A percentile compares a stretch with the other conserved stretches of the same genome.
These are phyloP conservation scores for Tetrastigma voinierianum DNA, from an alignment of 164 flowering plant species.

Conservation along the genomic window DNA sequence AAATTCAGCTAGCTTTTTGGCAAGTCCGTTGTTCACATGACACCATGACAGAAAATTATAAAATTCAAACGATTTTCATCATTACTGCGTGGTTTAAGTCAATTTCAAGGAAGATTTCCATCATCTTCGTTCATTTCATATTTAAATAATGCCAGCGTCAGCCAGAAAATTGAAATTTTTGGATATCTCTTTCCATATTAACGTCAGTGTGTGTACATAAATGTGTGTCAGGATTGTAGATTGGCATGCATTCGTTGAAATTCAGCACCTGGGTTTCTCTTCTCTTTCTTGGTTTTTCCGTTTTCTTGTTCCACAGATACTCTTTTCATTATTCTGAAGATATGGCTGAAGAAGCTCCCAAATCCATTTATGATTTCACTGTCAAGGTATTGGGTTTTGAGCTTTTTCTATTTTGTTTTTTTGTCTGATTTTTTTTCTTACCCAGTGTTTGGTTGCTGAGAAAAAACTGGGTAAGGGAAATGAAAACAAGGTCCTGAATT, in stretches of 20 bases:
- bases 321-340: neutral
- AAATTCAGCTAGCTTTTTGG: too few relatives aligned
- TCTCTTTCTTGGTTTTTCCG: constrained; percentile 17
- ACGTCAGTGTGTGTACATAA: too few relatives aligned
- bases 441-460: constrained; percentile 1
- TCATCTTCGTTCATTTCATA: too few relatives aligned
- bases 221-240: neutral
- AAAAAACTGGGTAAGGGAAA: neutral
- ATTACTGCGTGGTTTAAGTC: too few relatives aligned
- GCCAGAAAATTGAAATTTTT: too few relatives aligned
- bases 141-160: too few relatives aligned
- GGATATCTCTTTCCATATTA: too few relatives aligned
- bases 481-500: neutral
- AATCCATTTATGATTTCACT: constrained; percentile 47
- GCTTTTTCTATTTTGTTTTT: neutral
- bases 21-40: too few relatives aligned
- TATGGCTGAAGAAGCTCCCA: constrained; percentile 36
- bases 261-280: constrained; percentile 18
- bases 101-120: too few relatives aligned
- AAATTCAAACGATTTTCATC: too few relatives aligned
- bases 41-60: too few relatives aligned
- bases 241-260: constrained; percentile 4
- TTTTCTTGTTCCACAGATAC: constrained; percentile 17
- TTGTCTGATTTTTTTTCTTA: neutral
- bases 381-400: constrained; percentile 39